phyloP scores from a whole-genome alignment of 1,284 basidiomycete species.

The Tilletia indica region DNA sequence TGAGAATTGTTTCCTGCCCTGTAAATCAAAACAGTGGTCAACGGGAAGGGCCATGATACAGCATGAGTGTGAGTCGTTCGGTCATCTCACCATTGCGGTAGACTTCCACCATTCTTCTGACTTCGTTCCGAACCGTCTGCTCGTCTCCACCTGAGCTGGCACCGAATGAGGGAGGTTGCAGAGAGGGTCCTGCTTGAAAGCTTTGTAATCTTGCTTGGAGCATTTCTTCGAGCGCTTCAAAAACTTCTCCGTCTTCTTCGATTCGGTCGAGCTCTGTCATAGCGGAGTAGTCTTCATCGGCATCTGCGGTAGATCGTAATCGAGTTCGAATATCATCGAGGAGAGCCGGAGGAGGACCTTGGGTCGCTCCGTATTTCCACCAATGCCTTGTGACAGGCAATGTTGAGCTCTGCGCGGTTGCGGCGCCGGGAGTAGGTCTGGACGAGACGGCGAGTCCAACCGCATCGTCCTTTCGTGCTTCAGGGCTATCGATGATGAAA shows the following conservation, averaged over 20 bases:
- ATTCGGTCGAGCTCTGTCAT: background rate
- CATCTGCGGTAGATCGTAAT: background rate
- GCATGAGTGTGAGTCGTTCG: background rate
- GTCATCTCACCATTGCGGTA: background rate
- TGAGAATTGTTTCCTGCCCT: background rate
- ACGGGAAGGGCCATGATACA: background rate
- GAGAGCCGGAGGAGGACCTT: constrained; percentile 1
- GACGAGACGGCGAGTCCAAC: constrained; percentile 28
- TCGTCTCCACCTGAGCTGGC: background rate
- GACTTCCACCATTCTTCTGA: background rate
- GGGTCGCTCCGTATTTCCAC: background rate
- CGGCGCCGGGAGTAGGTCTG: background rate
- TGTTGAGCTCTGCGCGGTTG: background rate
- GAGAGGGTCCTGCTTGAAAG: background rate
- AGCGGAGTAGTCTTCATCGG: background rate
- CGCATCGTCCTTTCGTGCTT: constrained; percentile 32
- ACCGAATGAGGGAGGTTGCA: background rate
- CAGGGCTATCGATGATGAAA: constrained; percentile 31
- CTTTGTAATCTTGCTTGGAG: background rate
- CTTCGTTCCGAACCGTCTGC: background rate
- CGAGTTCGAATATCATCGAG: constrained; percentile 6
- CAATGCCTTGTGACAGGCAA: background rate
- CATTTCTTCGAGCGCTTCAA: background rate
- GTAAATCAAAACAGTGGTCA: background rate
- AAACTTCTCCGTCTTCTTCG: constrained; percentile 10